Evolutionary conservation across 108 stramenopile genomes (phyloP).

Genomic region (Skeletonema menzelii): DNA sequence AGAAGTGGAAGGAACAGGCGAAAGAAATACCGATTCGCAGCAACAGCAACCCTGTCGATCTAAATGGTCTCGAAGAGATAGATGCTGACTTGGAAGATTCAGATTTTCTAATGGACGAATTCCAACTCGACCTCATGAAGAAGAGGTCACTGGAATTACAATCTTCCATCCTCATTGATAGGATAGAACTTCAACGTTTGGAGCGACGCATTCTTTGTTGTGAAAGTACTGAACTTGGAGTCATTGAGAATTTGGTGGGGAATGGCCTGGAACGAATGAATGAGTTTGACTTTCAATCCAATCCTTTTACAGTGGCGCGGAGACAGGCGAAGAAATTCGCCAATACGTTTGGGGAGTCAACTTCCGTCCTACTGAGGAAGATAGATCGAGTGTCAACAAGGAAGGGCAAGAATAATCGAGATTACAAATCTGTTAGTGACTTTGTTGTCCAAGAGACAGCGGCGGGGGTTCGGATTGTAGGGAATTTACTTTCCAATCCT

Average conservation of each 20-base stretch:
- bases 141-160: slow-evolving; percentile 52
- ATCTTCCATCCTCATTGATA: slow-evolving; percentile 53
- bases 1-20: slow-evolving; percentile 29
- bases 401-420: slow-evolving; percentile 46
- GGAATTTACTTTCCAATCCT: slow-evolving; percentile 48
- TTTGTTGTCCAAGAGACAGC: slow-evolving; percentile 53
- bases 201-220: slow-evolving; percentile 60
- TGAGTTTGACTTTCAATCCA: slow-evolving; percentile 25
- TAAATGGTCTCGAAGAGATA: not conserved
- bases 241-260: slow-evolving; percentile 35
- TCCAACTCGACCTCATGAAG: slow-evolving; percentile 51
- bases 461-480: slow-evolving; percentile 55
- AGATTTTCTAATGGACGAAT: slow-evolving; percentile 21
- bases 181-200: slow-evolving; percentile 56
- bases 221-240: slow-evolving; percentile 31
- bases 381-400: slow-evolving; percentile 52
- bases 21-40: not conserved
- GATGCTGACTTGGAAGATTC: slow-evolving; percentile 7
- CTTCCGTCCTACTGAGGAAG: slow-evolving; percentile 58
- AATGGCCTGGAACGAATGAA: slow-evolving; percentile 34
- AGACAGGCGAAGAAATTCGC: slow-evolving; percentile 32
- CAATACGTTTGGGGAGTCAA: slow-evolving; percentile 42
- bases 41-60: not conserved
- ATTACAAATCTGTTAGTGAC: slow-evolving; percentile 51
- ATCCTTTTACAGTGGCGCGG: slow-evolving; percentile 29